Base-by-base conservation (phyloP, 2,329 filamentous ascomycete species). In the Clonostachys byssicola region DNA sequence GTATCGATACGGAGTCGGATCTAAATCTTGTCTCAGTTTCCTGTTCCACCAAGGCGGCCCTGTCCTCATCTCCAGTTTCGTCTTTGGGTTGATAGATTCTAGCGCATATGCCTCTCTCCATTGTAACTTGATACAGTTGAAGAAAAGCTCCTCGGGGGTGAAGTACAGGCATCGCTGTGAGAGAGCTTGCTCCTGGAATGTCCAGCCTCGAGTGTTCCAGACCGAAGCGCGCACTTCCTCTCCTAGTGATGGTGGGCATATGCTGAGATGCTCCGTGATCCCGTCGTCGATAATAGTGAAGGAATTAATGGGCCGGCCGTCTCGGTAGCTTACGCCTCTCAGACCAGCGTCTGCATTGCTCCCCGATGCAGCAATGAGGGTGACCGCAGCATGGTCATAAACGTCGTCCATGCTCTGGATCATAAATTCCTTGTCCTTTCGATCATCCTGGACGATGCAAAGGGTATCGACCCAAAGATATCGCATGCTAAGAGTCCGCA, bases 381-480 rank as follows among this genome's bases (percentile, higher is more conserved):
- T 48, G n/a, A 48, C 47, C 13, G 42, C 40, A 12, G 47, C 47
- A 34, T 44, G 30, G 16, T 42, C 47, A 39, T 48, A 48, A 10
- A 48, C 43, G 14, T 45, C 30, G 17, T 48, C 47, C 47, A 48
- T 48, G 12, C 33, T 35, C 35, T 42, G 20, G 13, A 48, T 48
- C 18, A 48, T 34, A 40, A 41, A 42, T 12, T n/a, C 16, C 42
- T 48, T 48, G 34, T 49, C 47, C 43, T 45, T 38, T 17, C 39
- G 35, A 38, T 49, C 44, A 40, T 54, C 49, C 35, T 54, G 51
- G 13, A 54, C 47, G 30, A 54, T 54, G 47, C 52, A 54, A 6
- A 54, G 52, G 3, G 47, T 47, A 38, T 54, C 52, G 17, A 51
- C 51, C 52, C 50, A 55, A 34, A 54, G 46, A 35, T 54, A 52